Evolutionary conservation across 441 rosid genomes (phyloP).

Genomic region (Pelargonium myrrhifolium): DNA sequence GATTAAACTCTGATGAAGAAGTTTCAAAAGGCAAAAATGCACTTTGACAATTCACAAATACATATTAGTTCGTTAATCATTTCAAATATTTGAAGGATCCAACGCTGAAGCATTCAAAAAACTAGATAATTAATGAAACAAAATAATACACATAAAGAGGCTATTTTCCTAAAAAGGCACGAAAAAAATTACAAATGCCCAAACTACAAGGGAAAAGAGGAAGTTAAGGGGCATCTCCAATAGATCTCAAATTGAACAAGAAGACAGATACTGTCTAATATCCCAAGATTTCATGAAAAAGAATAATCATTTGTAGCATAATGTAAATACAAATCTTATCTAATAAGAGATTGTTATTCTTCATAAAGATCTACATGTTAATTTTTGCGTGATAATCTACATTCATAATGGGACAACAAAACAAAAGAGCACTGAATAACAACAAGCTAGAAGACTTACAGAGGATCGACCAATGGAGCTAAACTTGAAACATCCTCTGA

Average conservation of each 20-base stretch:
- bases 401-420: neutral
- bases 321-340: neutral
- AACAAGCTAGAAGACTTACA: constrained; percentile 45
- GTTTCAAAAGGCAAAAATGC: constrained; percentile 4
- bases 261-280: neutral
- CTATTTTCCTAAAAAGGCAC: neutral
- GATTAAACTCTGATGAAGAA: neutral
- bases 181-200: neutral
- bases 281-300: neutral
- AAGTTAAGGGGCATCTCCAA: neutral
- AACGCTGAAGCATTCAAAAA: neutral
- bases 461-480: constrained; percentile 86
- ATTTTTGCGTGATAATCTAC: neutral
- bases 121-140: neutral
- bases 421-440: neutral
- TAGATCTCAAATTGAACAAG: neutral
- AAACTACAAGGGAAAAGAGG: neutral
- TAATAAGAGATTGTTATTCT: neutral
- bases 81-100: neutral
- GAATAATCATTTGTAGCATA: neutral
- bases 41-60: too few relatives aligned
- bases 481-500: constrained; percentile 79
- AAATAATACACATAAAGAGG: neutral
- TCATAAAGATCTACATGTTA: neutral
- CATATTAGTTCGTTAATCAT: too few relatives aligned